phyloP scores from a whole-genome alignment of 179 eudicot genomes.

The Spergularia azorica region DNA sequence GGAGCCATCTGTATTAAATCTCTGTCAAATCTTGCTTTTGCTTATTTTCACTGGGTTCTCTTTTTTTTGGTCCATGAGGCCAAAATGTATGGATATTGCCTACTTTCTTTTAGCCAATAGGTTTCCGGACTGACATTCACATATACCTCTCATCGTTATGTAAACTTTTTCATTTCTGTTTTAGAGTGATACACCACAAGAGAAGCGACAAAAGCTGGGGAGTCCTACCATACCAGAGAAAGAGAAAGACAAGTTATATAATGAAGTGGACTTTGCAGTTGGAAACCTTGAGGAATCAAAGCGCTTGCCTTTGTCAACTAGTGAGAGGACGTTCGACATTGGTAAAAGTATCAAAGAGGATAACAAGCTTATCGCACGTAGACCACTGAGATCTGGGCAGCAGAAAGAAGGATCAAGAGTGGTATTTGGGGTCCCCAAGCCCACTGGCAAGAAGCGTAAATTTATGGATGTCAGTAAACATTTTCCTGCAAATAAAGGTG shows the following conservation, averaged over 20 bases:
- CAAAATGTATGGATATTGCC: not conserved
- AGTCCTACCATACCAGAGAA: conserved; percentile 34
- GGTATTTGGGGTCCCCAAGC: conserved; percentile 91
- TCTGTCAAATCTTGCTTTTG: not conserved
- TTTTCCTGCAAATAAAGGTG: conserved; percentile 52
- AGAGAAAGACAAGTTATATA: conserved; percentile 42
- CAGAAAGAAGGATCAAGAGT: conserved; percentile 82
- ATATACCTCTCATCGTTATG: not conserved
- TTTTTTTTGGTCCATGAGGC: not conserved
- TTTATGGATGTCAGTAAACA: conserved; percentile 99
- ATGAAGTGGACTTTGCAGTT: conserved; percentile 29
- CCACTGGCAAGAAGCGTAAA: conserved; percentile 82
- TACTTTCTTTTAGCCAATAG: not conserved
- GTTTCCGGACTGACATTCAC: not conserved
- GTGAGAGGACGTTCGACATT: conserved; percentile 62
- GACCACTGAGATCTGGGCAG: conserved; percentile 62
- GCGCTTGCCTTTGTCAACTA: conserved; percentile 49
- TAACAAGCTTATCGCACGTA: conserved; percentile 43
- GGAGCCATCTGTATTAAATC: not conserved
- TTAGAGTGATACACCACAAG: conserved; percentile 81
- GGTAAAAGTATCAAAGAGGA: conserved; percentile 56
- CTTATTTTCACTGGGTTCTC: not conserved
- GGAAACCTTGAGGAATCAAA: conserved; percentile 46
- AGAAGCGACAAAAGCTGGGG: conserved; percentile 70
- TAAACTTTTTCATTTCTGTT: conserved; percentile 10